These are phyloP conservation scores for Phytophthora uliginosa DNA, from an alignment of 352 stramenopile genomes.

Conservation along the genomic window DNA sequence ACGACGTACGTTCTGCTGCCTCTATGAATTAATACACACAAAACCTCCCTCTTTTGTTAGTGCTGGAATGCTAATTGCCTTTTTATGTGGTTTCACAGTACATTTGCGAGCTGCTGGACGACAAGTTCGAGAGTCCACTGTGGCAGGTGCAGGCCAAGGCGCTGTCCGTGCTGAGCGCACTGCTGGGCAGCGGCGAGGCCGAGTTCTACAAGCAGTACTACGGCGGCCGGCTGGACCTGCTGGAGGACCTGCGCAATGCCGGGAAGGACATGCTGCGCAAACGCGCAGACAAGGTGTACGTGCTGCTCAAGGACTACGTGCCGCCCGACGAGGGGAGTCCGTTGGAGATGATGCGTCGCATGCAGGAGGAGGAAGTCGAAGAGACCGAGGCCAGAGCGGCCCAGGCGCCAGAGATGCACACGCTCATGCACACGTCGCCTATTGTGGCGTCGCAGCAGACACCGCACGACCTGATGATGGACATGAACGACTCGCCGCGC, in stretches of 20 bases:
- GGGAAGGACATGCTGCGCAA: slow-evolving; percentile 82
- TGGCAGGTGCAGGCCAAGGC: slow-evolving; percentile 90
- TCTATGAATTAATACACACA: neutral
- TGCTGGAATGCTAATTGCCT: neutral
- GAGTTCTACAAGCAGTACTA: slow-evolving; percentile 84
- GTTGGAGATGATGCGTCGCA: slow-evolving; percentile 44
- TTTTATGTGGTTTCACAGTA: slow-evolving; percentile 51
- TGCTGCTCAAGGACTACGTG: slow-evolving; percentile 44
- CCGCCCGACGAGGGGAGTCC: slow-evolving; percentile 34
- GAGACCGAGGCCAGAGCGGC: slow-evolving; percentile 9
- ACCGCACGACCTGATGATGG: slow-evolving; percentile 37
- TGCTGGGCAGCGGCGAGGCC: slow-evolving; percentile 66
- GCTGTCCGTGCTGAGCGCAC: slow-evolving; percentile 74
- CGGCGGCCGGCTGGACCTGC: slow-evolving; percentile 47
- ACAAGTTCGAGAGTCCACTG: slow-evolving; percentile 85
- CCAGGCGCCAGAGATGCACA: slow-evolving; percentile 23
- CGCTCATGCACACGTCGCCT: slow-evolving; percentile 53
- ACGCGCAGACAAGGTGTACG: slow-evolving; percentile 79
- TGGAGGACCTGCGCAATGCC: slow-evolving; percentile 68
- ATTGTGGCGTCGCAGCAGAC: slow-evolving; percentile 47
- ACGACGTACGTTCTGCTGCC: slow-evolving; percentile 47
- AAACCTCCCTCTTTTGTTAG: neutral
- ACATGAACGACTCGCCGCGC: slow-evolving; percentile 42
- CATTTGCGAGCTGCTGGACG: slow-evolving; percentile 85
- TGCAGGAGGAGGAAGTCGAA: slow-evolving; percentile 46